phyloP scores from a whole-genome alignment of 805 yeast genomes.

The Naumovozyma dairenensis region DNA sequence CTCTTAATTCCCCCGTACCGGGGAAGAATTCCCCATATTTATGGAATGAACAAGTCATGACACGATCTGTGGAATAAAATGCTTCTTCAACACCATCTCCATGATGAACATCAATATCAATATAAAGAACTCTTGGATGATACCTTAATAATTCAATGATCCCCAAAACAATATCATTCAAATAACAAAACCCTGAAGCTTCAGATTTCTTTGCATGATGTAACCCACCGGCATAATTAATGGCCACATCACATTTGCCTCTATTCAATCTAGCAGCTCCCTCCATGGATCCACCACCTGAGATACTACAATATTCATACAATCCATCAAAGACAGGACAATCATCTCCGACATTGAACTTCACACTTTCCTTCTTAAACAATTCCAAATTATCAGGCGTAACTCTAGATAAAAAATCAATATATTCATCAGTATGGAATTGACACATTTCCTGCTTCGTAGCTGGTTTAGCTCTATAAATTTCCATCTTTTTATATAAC shows the following conservation, averaged over 20 bases:
- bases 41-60: constrained; percentile 93
- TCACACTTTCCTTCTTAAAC: constrained; percentile 78
- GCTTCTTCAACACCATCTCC: constrained; percentile 99
- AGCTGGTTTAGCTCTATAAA: constrained; percentile 94
- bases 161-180: constrained; percentile 87
- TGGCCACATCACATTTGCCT: constrained; percentile 87
- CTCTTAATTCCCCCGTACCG: constrained; percentile 90
- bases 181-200: constrained; percentile 92
- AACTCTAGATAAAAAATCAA: constrained; percentile 82
- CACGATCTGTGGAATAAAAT: constrained; percentile 87
- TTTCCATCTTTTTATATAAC: constrained; percentile 91
- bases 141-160: constrained; percentile 75
- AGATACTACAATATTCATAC: constrained; percentile 78
- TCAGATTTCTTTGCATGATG: constrained; percentile 94
- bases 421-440: constrained; percentile 95
- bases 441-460: constrained; percentile 97
- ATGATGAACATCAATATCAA: constrained; percentile 92
- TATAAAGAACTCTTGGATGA: constrained; percentile 86
- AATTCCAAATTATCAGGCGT: constrained; percentile 85
- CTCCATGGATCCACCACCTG: constrained; percentile 90
- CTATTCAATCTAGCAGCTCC: constrained; percentile 79
- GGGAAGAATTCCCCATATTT: constrained; percentile 96
- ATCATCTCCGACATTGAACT: constrained; percentile 88
- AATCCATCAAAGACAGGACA: constrained; percentile 93
- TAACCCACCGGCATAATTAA: constrained; percentile 93